Evolutionary conservation across 768 basidiomycete species (phyloP), one percentile per base, ranked within the genome.

Genomic region (Russula lepida): DNA sequence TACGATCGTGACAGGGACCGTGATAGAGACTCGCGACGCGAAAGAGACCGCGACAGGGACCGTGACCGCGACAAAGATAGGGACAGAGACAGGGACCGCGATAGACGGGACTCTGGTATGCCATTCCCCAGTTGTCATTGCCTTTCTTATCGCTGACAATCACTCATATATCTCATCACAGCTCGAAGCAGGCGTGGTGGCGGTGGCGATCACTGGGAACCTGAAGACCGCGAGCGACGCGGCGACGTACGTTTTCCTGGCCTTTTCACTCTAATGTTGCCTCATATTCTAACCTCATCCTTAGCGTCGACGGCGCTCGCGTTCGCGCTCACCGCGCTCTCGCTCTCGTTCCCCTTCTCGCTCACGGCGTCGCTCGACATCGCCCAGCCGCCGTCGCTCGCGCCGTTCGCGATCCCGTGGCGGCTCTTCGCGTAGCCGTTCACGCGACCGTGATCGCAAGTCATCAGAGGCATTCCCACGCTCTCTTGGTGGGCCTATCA

Each of bases 401-500:
- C 79, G 84, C 54, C 84, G 85, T 60, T 81, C 80, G 11, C 78
- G 81, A 62, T 81, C 81, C 17, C 78, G 81, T 55, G 81, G 33
- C 6, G 60, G 84, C 46, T 78, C 82, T 58, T 80, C 81, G 49
- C 83, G 83, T 55, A 88, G 88, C 37, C 84, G 86, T 32, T 81
- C 84, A 27, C 77, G 77, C 54, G 75, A 74, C 41, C 76, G 78
- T 32, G 85, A 83, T 68, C 79, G 86, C 66, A 83, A 83, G 71
- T 67, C 79, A 53, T 72, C 77, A 4, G 89, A 89, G 64, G 71
- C 85, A 6, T 88, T 91, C 68, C 75, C 88, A 8, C 86, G 86
- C 63, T 91, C 89, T 8, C 84, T 92, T 37, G 89, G 90, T 13
- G 89, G 90, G 0, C 91, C 90, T 3, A 90, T 92, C 82, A 92